phyloP scores from a whole-genome alignment of 768 basidiomycete species.

The Boletus vinaceobasis region DNA sequence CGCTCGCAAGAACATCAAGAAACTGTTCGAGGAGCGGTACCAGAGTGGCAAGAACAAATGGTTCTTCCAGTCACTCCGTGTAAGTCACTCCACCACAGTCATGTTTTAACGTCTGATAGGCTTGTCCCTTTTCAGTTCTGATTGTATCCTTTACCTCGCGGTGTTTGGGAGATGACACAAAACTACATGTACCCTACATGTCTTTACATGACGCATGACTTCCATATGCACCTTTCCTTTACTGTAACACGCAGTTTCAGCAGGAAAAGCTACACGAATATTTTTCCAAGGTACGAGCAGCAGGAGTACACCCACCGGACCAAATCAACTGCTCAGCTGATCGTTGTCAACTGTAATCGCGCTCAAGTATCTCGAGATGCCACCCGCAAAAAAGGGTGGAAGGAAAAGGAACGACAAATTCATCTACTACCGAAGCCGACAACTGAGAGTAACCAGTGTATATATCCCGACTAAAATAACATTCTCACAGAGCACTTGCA shows the following conservation, averaged over 20 bases:
- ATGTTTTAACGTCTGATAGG: constrained; percentile 3
- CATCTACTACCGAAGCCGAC: constrained; percentile 20
- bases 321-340: background rate
- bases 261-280: background rate
- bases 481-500: constrained; percentile 46
- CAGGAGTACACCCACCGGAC: background rate
- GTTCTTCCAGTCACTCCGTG: constrained; percentile 89
- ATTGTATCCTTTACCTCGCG: constrained; percentile 16
- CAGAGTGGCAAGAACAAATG: constrained; percentile 92
- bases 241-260: background rate
- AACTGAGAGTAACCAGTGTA: constrained; percentile 11
- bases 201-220: constrained; percentile 26
- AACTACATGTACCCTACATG: constrained; percentile 40
- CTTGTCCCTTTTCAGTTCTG: constrained; percentile 31
- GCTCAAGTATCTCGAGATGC: background rate
- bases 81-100: constrained; percentile 34
- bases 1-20: constrained; percentile 95
- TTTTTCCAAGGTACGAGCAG: background rate
- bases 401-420: constrained; percentile 19
- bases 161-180: constrained; percentile 26
- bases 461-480: constrained; percentile 9
- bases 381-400: background rate
- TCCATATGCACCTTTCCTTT: constrained; percentile 16
- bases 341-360: background rate
- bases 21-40: constrained; percentile 95